These are phyloP conservation scores for maize (Zea mays) DNA, from an alignment of 176 grass and related monocot genomes.

Conservation along the genomic window DNA sequence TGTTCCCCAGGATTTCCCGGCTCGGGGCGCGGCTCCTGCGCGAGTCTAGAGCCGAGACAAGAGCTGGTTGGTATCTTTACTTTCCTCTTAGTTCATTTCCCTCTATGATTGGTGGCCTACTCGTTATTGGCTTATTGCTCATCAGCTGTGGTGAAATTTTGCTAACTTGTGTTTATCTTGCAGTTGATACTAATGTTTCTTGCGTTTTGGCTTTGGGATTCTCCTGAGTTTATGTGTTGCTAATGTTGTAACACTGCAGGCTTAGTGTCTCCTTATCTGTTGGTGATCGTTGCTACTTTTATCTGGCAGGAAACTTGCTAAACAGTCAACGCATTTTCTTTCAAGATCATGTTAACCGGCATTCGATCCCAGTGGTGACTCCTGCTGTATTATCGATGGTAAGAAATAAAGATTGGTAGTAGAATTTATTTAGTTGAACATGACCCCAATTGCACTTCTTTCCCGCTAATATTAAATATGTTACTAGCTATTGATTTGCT, in stretches of 20 bases:
- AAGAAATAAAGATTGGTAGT: not conserved
- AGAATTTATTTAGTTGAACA: not conserved
- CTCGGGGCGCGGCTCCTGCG: constrained; percentile 40
- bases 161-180: not conserved
- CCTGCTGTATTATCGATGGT: not conserved
- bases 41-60: constrained; percentile 19
- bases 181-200: not conserved
- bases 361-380: constrained; percentile 31
- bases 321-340: constrained; percentile 18
- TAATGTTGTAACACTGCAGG: not conserved
- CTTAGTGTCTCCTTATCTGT: not conserved
- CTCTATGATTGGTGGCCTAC: not conserved
- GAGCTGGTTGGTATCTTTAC: constrained; percentile 32
- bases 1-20: constrained; percentile 55
- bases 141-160: not conserved
- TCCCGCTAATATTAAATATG: not conserved
- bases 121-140: not conserved
- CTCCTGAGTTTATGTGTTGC: not conserved
- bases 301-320: constrained; percentile 27
- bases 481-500: not conserved
- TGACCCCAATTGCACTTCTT: not conserved
- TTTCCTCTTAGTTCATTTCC: not conserved
- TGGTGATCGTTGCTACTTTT: not conserved
- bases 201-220: not conserved
- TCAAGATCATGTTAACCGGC: constrained; percentile 3